Evolutionary conservation across 2,329 filamentous ascomycete species (phyloP).

Genomic region (Neonectria coccinea): DNA sequence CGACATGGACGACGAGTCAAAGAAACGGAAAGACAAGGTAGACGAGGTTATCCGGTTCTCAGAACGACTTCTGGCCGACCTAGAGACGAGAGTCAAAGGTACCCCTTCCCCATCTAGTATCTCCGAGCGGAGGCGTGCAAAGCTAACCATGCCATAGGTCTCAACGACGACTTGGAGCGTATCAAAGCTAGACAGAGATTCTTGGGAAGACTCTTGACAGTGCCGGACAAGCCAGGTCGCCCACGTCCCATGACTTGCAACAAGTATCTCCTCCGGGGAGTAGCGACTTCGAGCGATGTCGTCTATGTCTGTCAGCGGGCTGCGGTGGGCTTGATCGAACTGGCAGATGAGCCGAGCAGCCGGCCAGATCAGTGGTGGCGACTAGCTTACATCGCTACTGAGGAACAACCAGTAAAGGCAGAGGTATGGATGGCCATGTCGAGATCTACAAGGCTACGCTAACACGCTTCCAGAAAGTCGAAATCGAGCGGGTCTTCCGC

Average conservation of each 20-base stretch:
- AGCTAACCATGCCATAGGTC: conserved; percentile 45
- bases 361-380: conserved; percentile 68
- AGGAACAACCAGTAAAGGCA: conserved; percentile 57
- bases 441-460: conserved; percentile 3
- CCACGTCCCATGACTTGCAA: conserved; percentile 56
- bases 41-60: conserved; percentile 51
- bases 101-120: conserved; percentile 31
- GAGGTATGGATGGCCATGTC: conserved; percentile 56
- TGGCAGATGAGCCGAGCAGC: conserved; percentile 49
- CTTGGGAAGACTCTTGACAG: conserved; percentile 55
- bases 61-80: conserved; percentile 50
- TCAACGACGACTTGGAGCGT: conserved; percentile 48
- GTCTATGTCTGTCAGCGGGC: conserved; percentile 63
- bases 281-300: conserved; percentile 60
- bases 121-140: background rate
- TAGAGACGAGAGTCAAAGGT: conserved; percentile 53
- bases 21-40: conserved; percentile 46
- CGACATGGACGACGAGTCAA: conserved; percentile 50
- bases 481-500: conserved; percentile 57
- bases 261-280: conserved; percentile 63
- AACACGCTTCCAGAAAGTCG: conserved; percentile 57
- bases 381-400: conserved; percentile 56
- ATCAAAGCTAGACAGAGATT: conserved; percentile 52
- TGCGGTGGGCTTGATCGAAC: conserved; percentile 56
- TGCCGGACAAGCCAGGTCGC: conserved; percentile 52